Conservation (phyloP, 1,284 basidiomycete species). For the Trametes versicolor region DNA sequence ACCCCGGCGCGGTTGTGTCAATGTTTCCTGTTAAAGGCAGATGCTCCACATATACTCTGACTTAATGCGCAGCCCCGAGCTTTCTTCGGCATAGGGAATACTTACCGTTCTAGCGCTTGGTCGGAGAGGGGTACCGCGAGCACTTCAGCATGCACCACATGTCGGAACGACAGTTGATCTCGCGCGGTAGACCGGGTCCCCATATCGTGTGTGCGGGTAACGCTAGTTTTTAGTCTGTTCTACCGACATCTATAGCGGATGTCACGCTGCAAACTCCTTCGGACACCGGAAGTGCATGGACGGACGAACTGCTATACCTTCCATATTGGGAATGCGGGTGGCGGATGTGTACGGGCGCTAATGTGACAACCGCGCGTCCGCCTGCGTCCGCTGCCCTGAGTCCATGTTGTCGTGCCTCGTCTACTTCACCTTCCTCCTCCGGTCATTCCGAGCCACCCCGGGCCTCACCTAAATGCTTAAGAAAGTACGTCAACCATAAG, state of each 20-base stretch:
- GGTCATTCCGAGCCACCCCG: too few species aligned
- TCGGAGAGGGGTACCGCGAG: neutral
- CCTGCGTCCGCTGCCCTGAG: neutral
- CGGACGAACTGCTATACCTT: constrained; percentile 3
- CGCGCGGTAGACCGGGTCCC: too few species aligned
- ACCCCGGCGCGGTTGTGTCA: neutral
- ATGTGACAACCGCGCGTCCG: neutral
- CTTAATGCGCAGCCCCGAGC: neutral
- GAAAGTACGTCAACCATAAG: too few species aligned
- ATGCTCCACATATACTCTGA: neutral
- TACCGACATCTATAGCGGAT: neutral
- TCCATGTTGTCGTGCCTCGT: neutral
- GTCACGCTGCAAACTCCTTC: neutral
- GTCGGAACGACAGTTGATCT: neutral
- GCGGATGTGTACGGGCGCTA: constrained; percentile 15
- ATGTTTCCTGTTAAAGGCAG: neutral
- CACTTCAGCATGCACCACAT: neutral
- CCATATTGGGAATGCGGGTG: neutral
- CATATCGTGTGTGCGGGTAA: neutral
- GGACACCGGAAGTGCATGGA: neutral
- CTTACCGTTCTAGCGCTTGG: neutral
- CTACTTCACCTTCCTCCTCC: too few species aligned
- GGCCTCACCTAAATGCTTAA: too few species aligned
- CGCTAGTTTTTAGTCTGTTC: neutral
- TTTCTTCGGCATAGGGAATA: neutral